Conservation (phyloP, 305 asterid species). For the Fraxinus floribunda region DNA sequence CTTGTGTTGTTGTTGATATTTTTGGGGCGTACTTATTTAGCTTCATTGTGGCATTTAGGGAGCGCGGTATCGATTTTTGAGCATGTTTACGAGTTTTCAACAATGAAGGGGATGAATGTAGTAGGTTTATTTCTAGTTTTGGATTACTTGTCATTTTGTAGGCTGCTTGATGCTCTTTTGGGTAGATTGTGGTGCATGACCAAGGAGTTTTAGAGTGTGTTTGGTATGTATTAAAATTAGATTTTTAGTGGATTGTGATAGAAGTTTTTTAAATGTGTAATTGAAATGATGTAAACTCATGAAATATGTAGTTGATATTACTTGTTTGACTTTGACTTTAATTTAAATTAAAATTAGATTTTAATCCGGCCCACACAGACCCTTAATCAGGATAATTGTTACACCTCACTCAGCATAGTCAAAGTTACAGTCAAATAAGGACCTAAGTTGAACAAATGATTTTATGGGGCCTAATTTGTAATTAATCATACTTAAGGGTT, state of each 20-base stretch:
- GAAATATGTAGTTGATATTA: no score
- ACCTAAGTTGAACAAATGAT: not conserved
- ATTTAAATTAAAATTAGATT: no score
- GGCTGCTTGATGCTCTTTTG: conserved; percentile 65
- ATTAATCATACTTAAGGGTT: not conserved
- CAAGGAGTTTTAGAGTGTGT: conserved; percentile 36
- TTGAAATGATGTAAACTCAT: no score
- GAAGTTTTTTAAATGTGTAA: no score
- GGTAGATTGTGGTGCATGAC: conserved; percentile 70
- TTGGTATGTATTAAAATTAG: no score
- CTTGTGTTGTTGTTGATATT: conserved; percentile 61
- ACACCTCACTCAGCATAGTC: not conserved
- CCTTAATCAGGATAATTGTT: conserved; percentile 21
- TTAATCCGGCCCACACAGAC: no score
- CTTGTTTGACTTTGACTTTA: no score
- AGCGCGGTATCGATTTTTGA: conserved; percentile 88
- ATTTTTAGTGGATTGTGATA: no score
- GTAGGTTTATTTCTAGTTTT: conserved; percentile 64
- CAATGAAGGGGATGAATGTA: conserved; percentile 73
- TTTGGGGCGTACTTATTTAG: conserved; percentile 74
- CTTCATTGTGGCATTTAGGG: conserved; percentile 87
- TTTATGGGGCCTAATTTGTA: not conserved
- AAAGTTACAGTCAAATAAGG: not conserved
- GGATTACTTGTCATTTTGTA: conserved; percentile 60
- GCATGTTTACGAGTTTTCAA: conserved; percentile 74